Evolutionary conservation across 345 rosid genomes (phyloP), one percentile per base, ranked within the genome.

Genomic region (Streptanthus diversifolius): DNA sequence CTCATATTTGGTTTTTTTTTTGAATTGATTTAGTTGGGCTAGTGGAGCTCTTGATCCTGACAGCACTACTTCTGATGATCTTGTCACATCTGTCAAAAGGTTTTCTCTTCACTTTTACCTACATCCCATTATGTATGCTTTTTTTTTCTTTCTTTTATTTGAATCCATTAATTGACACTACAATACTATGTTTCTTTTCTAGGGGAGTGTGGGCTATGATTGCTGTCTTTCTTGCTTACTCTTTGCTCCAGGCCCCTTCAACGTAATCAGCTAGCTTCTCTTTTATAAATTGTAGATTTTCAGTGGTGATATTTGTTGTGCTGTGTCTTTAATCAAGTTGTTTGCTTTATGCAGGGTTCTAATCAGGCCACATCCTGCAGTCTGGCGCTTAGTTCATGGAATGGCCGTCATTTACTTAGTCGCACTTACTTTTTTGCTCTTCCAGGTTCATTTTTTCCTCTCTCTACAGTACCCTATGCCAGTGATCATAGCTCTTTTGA

Each of bases 161-260:
- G 69, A n/a, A 9, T 57, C 41, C 71, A 57, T 65, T 37, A 13
- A 73, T 44, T 80, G 68, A 53, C 49, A 41, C 52, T 66, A 36
- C 29, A 67, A 19, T 76, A 44, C 33, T 33, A 17, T 75, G 45
- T 80, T 29, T 68, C 32, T 79, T 59, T 72, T 67, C 43, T 78
- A 95, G 99, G 87, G 99, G 99, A 69, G 80, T 88, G 54, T 91
- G 96, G 92, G 99, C 99, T 60, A 91, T 91, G 98, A 88, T 90
- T 77, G 97, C 97, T 2, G 99, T 95, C 79, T 95, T 91, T 79
- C 98, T 95, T 77, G 91, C 93, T 63, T 95, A 91, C 77, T 90
- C 98, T 85, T 79, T 91, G 88, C 83, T 95, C 68, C 99, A 95
- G 82, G 99, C 98, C 51, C 99, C 99, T 77, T 92, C 99, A 41